Evolutionary conservation across 108 stramenopile species (phyloP), one percentile per base, ranked within the genome.

Genomic region (Phaeodactylum tricornutum): DNA sequence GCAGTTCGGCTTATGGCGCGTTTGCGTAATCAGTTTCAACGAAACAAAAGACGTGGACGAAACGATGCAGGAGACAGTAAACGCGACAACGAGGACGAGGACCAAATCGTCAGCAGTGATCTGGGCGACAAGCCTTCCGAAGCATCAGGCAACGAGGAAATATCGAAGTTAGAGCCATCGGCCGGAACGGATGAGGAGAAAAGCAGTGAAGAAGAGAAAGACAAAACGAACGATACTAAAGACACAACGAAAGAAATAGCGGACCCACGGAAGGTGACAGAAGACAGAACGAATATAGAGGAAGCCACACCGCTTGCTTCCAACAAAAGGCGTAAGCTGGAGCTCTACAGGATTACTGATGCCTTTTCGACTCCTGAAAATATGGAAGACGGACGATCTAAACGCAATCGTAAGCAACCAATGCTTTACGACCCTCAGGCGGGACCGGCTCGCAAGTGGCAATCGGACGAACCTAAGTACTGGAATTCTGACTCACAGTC

Each of bases 1-100:
- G 88, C 71, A 3, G 68, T 78, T n/a, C 68, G 77, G 48, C 66
- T 76, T 22, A 90, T 90, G 88, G 74, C 74, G 16, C 45, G 64
- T 37, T 38, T 81, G 47, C 53, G 67, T 31, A 54, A 36, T 44
- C 36, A 31, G 30, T 15, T 29, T 32, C 43, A 56, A 47, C 29
- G 61, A 44, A 24, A 19, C 26, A 47, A 29, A 45, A 54, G 15
- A n/a, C n/a, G n/a, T n/a, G n/a, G n/a, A n/a, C n/a, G n/a, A n/a
- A n/a, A n/a, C n/a, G n/a, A n/a, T n/a, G n/a, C n/a, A n/a, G n/a
- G n/a, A n/a, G n/a, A n/a, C n/a, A n/a, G 29, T 55, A 15, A 14
- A 14, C 31, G 29, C 47, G 31, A 37, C 47, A 50, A 64, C 0
- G 51, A 52, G 35, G 35, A 31, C 24, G 17, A 26, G 26, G n/a